Conservation (phyloP, 345 rosid species). For the Fremontodendron californicum region DNA sequence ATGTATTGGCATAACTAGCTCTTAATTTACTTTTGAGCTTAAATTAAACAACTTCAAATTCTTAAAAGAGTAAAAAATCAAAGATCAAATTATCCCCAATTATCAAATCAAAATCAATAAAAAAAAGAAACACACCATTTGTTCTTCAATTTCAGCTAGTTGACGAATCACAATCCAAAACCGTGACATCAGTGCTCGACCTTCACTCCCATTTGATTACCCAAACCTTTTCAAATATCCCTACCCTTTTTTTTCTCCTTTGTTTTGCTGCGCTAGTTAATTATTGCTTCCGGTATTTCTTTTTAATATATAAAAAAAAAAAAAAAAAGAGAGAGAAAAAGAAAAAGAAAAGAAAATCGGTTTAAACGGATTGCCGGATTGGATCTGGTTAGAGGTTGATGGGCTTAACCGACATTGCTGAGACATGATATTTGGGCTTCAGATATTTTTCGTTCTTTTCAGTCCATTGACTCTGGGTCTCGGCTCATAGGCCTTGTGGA, state of each 20-base stretch:
- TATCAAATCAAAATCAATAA: neutral
- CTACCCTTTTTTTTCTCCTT: neutral
- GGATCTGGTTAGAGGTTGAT: neutral
- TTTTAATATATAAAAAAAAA: no score
- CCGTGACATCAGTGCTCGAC: slow-evolving; percentile 47
- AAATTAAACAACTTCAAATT: neutral
- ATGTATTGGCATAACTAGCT: neutral
- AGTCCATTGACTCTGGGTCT: neutral
- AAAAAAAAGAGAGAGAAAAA: no score
- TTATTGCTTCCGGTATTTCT: neutral
- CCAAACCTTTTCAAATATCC: slow-evolving; percentile 9
- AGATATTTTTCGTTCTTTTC: neutral
- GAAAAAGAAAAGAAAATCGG: neutral
- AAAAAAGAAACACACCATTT: slow-evolving; percentile 37
- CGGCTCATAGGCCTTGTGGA: neutral
- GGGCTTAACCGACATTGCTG: neutral
- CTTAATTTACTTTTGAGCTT: neutral
- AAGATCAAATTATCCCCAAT: neutral
- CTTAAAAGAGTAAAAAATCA: neutral
- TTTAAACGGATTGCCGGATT: neutral
- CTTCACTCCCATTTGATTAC: slow-evolving; percentile 33
- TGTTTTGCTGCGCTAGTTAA: neutral
- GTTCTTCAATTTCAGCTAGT: slow-evolving; percentile 48
- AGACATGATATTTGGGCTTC: neutral
- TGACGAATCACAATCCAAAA: slow-evolving; percentile 53